Base-by-base conservation (phyloP, 345 rosid species). In the Citrus australasica region DNA sequence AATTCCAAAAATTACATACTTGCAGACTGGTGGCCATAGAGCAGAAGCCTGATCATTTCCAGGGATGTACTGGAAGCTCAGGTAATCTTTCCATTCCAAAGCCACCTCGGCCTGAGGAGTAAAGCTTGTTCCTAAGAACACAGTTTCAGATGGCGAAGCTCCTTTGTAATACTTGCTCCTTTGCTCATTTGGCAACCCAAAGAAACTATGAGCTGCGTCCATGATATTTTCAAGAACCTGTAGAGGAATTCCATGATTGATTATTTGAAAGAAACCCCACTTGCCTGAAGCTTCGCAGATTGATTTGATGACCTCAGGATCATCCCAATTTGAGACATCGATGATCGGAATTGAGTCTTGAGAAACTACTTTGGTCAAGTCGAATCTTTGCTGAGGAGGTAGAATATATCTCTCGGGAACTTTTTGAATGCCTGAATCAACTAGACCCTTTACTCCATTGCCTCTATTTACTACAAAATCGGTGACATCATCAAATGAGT, bases 231-330 rank as follows among this genome's bases (percentile, higher is more conserved):
- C 38, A 11, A 80, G 61, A 56, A 77, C 77, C 66, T 80, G 53
- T n/a, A 14, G 14, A 51, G 81, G 77, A 11, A 83, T 51, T 35
- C 83, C 86, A 28, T 83, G 86, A 72, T 83, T 83, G 22, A 83
- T 58, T 24, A 83, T 74, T 58, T 80, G 84, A 53, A 84, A 84
- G 71, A 84, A 80, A 9, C 86, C 86, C 81, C 68, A 83, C 27
- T 70, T 65, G 8, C 69, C 28, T 9, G 83, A 83, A 5, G 86
- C 86, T 32, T 77, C 32, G 16, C 77, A 58, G 58, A 80, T 74
- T 3, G 79, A 80, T 37, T 78, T 71, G 16, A 25, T 27, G n/a
- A 77, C 76, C 46, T 69, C 9, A 10, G 66, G 66, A 62, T 27
- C 35, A 30, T 28, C 28, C 66, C 66, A 70, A 38, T 76, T 28